phyloP scores from a whole-genome alignment of 2,329 filamentous ascomycete species.

The Diaporthe nobilis region DNA sequence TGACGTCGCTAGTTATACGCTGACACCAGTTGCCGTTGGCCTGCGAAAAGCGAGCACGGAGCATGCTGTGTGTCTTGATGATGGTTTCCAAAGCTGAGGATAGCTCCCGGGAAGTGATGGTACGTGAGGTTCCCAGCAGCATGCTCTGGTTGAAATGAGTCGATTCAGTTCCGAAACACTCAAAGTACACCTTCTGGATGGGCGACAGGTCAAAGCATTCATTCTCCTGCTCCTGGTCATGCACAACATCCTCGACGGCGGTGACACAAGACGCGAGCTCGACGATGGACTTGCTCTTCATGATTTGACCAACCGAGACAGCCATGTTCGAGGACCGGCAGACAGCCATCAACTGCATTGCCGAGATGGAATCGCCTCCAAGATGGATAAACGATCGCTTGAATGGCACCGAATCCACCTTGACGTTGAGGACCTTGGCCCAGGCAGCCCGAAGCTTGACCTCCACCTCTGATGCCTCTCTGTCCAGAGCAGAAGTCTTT shows the following conservation, averaged over 20 bases:
- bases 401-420: slow-evolving; percentile 53
- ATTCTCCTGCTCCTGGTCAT: slow-evolving; percentile 16
- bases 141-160: slow-evolving; percentile 20
- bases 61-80: slow-evolving; percentile 8
- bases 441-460: slow-evolving; percentile 3
- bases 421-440: slow-evolving; percentile 12
- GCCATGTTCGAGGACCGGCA: slow-evolving; percentile 20
- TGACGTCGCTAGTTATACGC: slow-evolving; percentile 1
- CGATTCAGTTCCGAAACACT: not conserved
- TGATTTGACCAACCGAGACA: slow-evolving; percentile 6
- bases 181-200: slow-evolving; percentile 9
- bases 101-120: not conserved
- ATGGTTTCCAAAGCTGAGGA: not conserved
- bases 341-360: slow-evolving; percentile 56
- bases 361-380: slow-evolving; percentile 71
- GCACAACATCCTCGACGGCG: slow-evolving; percentile 9
- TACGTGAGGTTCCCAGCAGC: not conserved
- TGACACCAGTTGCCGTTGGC: not conserved
- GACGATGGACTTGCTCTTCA: slow-evolving; percentile 17
- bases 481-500: not conserved
- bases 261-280: slow-evolving; percentile 16
- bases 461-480: slow-evolving; percentile 9
- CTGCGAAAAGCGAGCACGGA: slow-evolving; percentile 10
- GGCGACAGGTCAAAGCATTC: slow-evolving; percentile 1
- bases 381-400: slow-evolving; percentile 73